These are phyloP conservation scores for Gonapodya sp. DNA, from an alignment of 192 early-diverging fungal genomes.

Conservation along the genomic window DNA sequence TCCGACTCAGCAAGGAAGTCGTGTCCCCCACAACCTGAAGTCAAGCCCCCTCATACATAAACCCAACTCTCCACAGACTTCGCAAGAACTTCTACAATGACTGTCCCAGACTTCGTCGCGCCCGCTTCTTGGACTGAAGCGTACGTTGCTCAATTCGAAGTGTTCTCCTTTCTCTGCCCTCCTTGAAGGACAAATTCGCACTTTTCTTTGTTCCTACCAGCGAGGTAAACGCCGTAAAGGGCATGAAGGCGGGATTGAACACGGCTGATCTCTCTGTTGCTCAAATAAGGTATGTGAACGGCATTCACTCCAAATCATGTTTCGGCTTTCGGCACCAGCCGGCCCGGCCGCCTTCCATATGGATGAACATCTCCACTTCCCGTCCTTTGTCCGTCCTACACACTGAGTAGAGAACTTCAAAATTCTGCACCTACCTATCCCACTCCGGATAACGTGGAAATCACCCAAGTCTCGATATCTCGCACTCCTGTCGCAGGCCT, in stretches of 20 bases:
- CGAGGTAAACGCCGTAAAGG: neutral
- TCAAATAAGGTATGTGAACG: neutral
- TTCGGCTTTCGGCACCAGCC: too few species aligned
- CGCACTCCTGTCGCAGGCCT: neutral
- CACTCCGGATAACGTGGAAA: neutral
- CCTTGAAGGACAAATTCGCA: too few species aligned
- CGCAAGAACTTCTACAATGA: too few species aligned
- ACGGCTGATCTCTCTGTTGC: neutral
- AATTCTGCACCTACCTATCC: neutral
- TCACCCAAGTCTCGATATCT: neutral
- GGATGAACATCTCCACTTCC: neutral
- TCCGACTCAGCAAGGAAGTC: too few species aligned
- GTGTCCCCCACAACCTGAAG: too few species aligned
- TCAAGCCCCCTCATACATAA: too few species aligned
- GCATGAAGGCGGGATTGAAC: neutral
- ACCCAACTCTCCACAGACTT: too few species aligned
- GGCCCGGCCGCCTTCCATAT: too few species aligned
- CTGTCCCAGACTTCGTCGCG: neutral
- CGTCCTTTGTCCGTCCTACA: neutral
- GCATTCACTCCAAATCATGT: neutral
- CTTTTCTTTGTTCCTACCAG: neutral
- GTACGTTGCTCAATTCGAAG: too few species aligned
- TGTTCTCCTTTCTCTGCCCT: too few species aligned
- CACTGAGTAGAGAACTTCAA: neutral
- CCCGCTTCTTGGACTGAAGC: neutral